Percentiles rank a stretch among this genome's conserved stretches.
These are phyloP conservation scores for Colletotrichum plurivorum DNA, from an alignment of 2,329 filamentous ascomycete genomes.

Conservation along the genomic window DNA sequence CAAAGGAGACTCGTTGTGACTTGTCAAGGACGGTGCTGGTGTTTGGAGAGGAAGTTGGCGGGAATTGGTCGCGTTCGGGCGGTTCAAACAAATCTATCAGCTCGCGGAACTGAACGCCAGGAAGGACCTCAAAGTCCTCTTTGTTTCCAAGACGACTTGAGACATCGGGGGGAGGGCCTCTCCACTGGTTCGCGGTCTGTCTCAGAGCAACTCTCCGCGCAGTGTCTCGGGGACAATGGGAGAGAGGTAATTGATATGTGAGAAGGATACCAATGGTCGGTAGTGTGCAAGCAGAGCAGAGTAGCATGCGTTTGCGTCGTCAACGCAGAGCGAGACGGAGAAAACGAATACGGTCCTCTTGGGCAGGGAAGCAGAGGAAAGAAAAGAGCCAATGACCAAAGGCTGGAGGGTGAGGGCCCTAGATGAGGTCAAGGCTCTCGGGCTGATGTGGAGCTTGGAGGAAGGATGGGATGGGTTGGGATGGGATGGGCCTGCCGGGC, in stretches of 20 bases:
- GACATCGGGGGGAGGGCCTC: constrained; percentile 48
- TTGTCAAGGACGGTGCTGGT: constrained; percentile 27
- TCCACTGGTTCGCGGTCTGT: constrained; percentile 44
- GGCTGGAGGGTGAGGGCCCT: constrained; percentile 36
- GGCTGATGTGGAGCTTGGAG: constrained; percentile 39
- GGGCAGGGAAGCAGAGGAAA: constrained; percentile 21
- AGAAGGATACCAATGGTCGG: constrained; percentile 12
- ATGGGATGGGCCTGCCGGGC: constrained; percentile 29
- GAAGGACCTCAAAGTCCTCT: constrained; percentile 47
- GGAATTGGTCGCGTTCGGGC: constrained; percentile 37
- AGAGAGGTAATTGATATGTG: constrained; percentile 20
- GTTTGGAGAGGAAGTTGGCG: constrained; percentile 36
- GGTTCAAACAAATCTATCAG: constrained; percentile 44
- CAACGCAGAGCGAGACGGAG: constrained; percentile 16
- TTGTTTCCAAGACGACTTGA: constrained; percentile 50
- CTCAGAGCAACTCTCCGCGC: constrained; percentile 40
- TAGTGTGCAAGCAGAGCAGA: neutral
- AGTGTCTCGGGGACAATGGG: constrained; percentile 37
- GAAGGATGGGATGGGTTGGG: constrained; percentile 23
- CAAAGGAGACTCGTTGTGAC: constrained; percentile 35
- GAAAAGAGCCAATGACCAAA: constrained; percentile 35
- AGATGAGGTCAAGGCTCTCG: constrained; percentile 37
- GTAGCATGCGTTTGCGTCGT: constrained; percentile 28
- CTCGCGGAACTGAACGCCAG: constrained; percentile 37
- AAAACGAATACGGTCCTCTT: constrained; percentile 24